phyloP scores from a whole-genome alignment of 2,329 filamentous ascomycete genomes.

The Gliomastix tumulicola region DNA sequence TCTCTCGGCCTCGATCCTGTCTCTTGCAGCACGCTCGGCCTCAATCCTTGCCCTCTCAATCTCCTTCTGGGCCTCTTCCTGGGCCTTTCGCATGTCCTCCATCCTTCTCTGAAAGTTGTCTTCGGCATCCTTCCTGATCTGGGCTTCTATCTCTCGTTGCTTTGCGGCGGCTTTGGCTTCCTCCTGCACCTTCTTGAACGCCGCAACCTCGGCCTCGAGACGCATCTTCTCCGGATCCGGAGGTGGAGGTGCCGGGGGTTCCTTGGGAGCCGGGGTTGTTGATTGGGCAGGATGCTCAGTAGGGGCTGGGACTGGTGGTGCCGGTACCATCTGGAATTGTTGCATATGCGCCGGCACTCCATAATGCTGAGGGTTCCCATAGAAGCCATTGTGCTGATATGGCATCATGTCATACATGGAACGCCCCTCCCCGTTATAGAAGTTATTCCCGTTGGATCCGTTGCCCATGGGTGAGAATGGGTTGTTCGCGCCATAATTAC shows the following conservation, averaged over 20 bases:
- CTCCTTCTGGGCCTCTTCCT: constrained; percentile 38
- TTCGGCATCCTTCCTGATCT: constrained; percentile 39
- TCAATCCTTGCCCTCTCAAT: constrained; percentile 39
- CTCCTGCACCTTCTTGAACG: constrained; percentile 37
- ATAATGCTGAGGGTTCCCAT: constrained; percentile 3
- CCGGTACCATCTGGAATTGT: constrained; percentile 29
- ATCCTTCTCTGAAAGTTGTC: constrained; percentile 30
- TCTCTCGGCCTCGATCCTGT: constrained; percentile 34
- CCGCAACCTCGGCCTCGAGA: constrained; percentile 53
- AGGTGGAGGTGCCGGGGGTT: constrained; percentile 22
- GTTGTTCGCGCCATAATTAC: too few species aligned
- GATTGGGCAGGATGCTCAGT: constrained; percentile 31
- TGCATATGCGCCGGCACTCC: constrained; percentile 21
- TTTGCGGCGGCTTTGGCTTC: constrained; percentile 36
- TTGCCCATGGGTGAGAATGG: constrained; percentile 37
- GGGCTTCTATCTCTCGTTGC: constrained; percentile 33
- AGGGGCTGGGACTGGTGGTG: constrained; percentile 31
- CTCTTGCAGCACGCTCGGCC: constrained; percentile 34
- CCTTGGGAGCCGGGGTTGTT: constrained; percentile 32
- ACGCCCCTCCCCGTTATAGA: constrained; percentile 29
- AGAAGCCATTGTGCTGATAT: constrained; percentile 26
- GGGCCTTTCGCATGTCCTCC: constrained; percentile 30
- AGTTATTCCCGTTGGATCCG: constrained; percentile 28
- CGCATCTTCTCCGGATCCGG: constrained; percentile 51
- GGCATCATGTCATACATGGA: constrained; percentile 46